phyloP scores from a whole-genome alignment of 2,329 filamentous ascomycete genomes.

The Microcyclosporella mali region DNA sequence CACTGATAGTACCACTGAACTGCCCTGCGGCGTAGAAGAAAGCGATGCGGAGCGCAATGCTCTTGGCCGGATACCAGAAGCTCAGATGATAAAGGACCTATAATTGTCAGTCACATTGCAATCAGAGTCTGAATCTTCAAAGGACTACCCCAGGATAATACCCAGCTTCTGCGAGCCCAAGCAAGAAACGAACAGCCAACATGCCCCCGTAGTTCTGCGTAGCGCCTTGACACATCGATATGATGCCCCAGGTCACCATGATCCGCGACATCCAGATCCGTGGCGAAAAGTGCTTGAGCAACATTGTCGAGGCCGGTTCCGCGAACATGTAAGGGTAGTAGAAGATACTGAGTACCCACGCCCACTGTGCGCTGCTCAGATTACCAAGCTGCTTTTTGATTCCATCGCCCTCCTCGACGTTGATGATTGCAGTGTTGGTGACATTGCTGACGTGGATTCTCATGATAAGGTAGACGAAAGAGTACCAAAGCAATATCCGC shows the following conservation, averaged over 20 bases:
- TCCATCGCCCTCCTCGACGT: slow-evolving; percentile 29
- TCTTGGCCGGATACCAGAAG: slow-evolving; percentile 32
- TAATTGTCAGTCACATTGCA: background rate
- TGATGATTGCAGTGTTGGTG: slow-evolving; percentile 33
- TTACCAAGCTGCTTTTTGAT: slow-evolving; percentile 32
- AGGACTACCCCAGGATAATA: slow-evolving; percentile 24
- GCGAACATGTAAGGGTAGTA: slow-evolving; percentile 33
- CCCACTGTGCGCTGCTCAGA: slow-evolving; percentile 29
- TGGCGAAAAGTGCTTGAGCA: slow-evolving; percentile 27
- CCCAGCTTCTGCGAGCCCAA: slow-evolving; percentile 26
- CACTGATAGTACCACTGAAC: slow-evolving; percentile 34
- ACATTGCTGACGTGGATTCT: slow-evolving; percentile 31
- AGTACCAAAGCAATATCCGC: slow-evolving; percentile 29
- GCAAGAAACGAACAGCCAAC: slow-evolving; percentile 19
- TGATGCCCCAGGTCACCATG: slow-evolving; percentile 25
- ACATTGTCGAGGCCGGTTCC: slow-evolving; percentile 27
- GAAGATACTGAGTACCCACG: slow-evolving; percentile 31
- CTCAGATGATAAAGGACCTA: slow-evolving; percentile 20
- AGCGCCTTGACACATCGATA: slow-evolving; percentile 24
- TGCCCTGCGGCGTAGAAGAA: slow-evolving; percentile 33
- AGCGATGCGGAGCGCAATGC: slow-evolving; percentile 30
- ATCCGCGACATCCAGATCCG: slow-evolving; percentile 25
- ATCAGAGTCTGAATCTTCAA: background rate
- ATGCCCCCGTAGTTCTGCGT: slow-evolving; percentile 21
- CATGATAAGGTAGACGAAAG: slow-evolving; percentile 30